Evolutionary conservation across 108 stramenopile genomes (phyloP).

Genomic region (Nitzschia sp.): DNA sequence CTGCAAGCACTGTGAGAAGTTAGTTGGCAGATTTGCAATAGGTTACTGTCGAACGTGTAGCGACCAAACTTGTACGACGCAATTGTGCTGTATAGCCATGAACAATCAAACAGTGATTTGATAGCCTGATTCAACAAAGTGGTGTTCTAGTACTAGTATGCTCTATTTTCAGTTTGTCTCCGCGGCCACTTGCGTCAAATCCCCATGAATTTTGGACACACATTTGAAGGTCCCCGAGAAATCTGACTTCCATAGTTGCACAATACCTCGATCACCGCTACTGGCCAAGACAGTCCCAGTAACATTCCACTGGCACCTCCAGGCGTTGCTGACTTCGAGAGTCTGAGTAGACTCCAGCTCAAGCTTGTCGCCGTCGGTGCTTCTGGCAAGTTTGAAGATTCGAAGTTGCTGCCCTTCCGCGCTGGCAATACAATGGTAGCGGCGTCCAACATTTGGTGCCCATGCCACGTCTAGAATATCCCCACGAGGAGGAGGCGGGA

Average conservation of each 20-base stretch:
- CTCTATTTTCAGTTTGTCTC: neutral
- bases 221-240: slow-evolving; percentile 72
- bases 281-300: slow-evolving; percentile 91
- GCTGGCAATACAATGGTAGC: slow-evolving; percentile 85
- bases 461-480: slow-evolving; percentile 88
- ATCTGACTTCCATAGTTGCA: slow-evolving; percentile 81
- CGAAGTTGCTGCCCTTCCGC: slow-evolving; percentile 54
- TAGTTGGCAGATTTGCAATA: too few species aligned
- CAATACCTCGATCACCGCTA: slow-evolving; percentile 81
- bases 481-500: slow-evolving; percentile 56
- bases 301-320: slow-evolving; percentile 76
- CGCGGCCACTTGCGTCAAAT: slow-evolving; percentile 30
- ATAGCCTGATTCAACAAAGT: too few species aligned
- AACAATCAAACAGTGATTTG: too few species aligned
- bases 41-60: too few species aligned
- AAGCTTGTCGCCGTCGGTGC: slow-evolving; percentile 37
- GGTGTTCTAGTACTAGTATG: slow-evolving; percentile 2
- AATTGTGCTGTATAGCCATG: too few species aligned
- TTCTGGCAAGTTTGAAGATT: slow-evolving; percentile 43
- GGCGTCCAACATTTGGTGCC: slow-evolving; percentile 93
- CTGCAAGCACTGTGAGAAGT: too few species aligned
- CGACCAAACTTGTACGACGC: too few species aligned
- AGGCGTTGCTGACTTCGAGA: slow-evolving; percentile 53
- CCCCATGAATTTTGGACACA: slow-evolving; percentile 67
- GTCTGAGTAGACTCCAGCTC: slow-evolving; percentile 65